A percentile compares a stretch with the other conserved stretches of the same genome.
Evolutionary conservation across 2,329 filamentous ascomycete genomes (phyloP).

Genomic region (Cladosporium sp.): DNA sequence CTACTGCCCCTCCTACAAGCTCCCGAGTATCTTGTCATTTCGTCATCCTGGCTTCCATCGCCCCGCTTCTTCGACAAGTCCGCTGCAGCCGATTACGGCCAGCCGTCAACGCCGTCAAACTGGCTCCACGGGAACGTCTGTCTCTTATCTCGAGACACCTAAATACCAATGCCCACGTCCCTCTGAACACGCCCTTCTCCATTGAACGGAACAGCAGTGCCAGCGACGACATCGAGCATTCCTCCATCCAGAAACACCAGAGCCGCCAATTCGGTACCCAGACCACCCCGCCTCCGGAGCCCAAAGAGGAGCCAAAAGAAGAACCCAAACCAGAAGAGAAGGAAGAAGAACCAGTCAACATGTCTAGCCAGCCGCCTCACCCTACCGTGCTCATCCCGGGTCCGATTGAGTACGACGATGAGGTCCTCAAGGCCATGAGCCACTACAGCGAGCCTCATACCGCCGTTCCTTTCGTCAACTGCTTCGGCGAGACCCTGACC

Average conservation of each 20-base stretch:
- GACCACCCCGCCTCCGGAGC: slow-evolving; percentile 17
- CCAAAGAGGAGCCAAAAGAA: no score
- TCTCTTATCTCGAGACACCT: slow-evolving; percentile 59
- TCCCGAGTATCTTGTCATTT: slow-evolving; percentile 11
- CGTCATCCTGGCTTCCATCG: slow-evolving; percentile 19
- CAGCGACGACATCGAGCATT: slow-evolving; percentile 52
- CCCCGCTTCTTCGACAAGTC: slow-evolving; percentile 16
- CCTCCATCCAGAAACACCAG: slow-evolving; percentile 18
- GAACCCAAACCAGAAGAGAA: slow-evolving; percentile 14
- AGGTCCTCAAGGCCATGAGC: slow-evolving; percentile 88
- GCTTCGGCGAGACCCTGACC: slow-evolving; percentile 83
- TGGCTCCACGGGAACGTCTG: slow-evolving; percentile 44
- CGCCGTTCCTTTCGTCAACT: slow-evolving; percentile 79
- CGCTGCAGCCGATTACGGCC: slow-evolving; percentile 14
- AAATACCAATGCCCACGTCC: slow-evolving; percentile 51
- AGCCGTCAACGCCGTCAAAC: slow-evolving; percentile 32
- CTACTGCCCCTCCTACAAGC: slow-evolving; percentile 7
- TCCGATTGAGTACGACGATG: slow-evolving; percentile 98
- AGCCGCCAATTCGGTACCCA: slow-evolving; percentile 23
- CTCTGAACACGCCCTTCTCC: slow-evolving; percentile 61
- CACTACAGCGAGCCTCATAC: slow-evolving; percentile 97
- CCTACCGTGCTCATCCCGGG: slow-evolving; percentile 88
- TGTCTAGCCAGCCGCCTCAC: slow-evolving; percentile 58
- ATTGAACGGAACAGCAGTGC: slow-evolving; percentile 52
- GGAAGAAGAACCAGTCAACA: slow-evolving; percentile 34